Evolutionary conservation across 1,284 basidiomycete species (phyloP).

Genomic region (Tilletia caries): DNA sequence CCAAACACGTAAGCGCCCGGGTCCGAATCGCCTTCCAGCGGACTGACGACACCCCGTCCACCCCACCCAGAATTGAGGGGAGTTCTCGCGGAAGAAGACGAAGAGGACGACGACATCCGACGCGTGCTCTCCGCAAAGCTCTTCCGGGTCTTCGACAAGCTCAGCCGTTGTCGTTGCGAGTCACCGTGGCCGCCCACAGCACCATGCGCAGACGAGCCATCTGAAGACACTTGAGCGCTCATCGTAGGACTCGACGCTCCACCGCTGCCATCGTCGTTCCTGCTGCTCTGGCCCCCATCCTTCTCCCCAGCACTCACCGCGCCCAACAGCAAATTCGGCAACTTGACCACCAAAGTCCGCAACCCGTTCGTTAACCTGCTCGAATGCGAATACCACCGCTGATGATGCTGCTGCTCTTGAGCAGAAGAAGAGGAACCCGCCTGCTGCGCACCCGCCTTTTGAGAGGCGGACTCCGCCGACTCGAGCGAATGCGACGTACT

Average conservation of each 20-base stretch:
- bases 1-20: constrained; percentile 10
- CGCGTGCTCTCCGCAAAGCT: constrained; percentile 3
- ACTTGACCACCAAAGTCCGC: background rate
- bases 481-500: background rate
- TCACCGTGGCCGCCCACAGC: background rate
- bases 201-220: background rate
- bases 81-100: background rate
- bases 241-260: no score
- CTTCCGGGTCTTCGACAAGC: background rate
- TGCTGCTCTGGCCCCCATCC: no score
- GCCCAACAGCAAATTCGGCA: constrained; percentile 2
- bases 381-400: constrained; percentile 4
- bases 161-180: background rate
- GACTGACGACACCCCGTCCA: constrained; percentile 12
- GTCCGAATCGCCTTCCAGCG: constrained; percentile 2
- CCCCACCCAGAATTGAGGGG: background rate
- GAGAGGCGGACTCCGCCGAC: no score
- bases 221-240: no score
- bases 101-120: constrained; percentile 4
- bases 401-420: background rate
- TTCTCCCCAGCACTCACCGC: background rate
- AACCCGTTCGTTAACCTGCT: background rate
- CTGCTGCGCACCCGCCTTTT: no score
- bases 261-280: no score
- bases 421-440: no score